Evolutionary conservation across 768 basidiomycete genomes (phyloP).

Genomic region (Cystobasidium onofrii): DNA sequence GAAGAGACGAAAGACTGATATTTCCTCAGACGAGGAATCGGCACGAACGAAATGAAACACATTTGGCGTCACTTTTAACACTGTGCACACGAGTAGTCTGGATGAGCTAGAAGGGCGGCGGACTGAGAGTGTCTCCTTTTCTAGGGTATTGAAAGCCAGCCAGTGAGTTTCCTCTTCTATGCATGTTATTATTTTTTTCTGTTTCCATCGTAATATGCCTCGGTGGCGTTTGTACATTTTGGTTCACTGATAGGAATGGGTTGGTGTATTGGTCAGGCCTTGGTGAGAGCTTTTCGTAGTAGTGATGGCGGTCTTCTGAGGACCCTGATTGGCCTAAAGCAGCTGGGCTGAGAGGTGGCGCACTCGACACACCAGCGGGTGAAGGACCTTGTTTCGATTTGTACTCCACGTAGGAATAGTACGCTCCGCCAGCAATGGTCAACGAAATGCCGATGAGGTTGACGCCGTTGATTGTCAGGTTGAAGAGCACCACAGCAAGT

Average conservation of each 20-base stretch:
- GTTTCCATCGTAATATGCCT: not conserved
- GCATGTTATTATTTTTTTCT: not conserved
- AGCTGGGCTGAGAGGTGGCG: not conserved
- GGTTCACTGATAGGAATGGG: not conserved
- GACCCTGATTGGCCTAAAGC: not conserved
- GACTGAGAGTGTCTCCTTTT: not conserved
- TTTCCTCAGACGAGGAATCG: too few species aligned
- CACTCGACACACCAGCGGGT: not conserved
- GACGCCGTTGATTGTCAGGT: conserved; percentile 65
- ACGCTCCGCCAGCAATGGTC: conserved; percentile 76
- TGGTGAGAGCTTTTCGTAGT: conserved; percentile 23
- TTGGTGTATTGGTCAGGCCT: not conserved
- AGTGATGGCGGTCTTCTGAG: not conserved
- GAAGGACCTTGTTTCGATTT: conserved; percentile 35
- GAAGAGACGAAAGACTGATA: not conserved
- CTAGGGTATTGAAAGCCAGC: conserved; percentile 12
- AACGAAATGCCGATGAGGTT: conserved; percentile 75
- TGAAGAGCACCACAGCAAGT: conserved; percentile 64
- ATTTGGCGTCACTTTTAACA: not conserved
- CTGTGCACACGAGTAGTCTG: not conserved
- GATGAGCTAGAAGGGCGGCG: not conserved
- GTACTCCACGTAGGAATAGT: conserved; percentile 65
- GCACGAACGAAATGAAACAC: not conserved
- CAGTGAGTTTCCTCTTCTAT: conserved; percentile 13
- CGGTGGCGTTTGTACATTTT: not conserved